A percentile compares a stretch with the other conserved stretches of the same genome.
Evolutionary conservation across 2,329 filamentous ascomycete species (phyloP).

Genomic region (Cladophialophora chaetospira): DNA sequence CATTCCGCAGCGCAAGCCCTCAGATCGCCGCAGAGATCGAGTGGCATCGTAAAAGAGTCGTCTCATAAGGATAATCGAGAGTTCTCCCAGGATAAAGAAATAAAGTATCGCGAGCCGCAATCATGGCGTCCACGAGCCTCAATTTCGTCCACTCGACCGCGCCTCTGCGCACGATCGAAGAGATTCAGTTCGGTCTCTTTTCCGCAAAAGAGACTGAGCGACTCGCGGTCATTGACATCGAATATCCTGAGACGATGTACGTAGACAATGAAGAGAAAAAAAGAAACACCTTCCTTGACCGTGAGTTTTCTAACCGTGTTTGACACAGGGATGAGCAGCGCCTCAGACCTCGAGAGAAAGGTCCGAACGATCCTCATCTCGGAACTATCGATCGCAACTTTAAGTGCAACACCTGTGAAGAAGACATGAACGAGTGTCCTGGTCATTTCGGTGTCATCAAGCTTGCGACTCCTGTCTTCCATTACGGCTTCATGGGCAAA

Average conservation of each 20-base stretch:
- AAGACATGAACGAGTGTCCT: conserved; percentile 93
- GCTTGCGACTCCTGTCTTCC: conserved; percentile 92
- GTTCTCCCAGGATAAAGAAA: conserved; percentile 2
- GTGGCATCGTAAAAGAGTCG: conserved; percentile 22
- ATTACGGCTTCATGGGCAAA: conserved; percentile 95
- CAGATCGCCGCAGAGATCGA: conserved; percentile 27
- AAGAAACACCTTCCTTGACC: conserved; percentile 17
- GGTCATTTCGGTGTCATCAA: conserved; percentile 99
- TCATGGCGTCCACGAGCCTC: conserved; percentile 76
- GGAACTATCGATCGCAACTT: conserved; percentile 95
- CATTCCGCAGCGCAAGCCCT: conserved; percentile 28
- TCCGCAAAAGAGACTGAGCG: conserved; percentile 99
- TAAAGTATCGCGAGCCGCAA: conserved; percentile 60
- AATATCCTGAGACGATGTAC: conserved; percentile 97
- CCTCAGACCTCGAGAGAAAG: conserved; percentile 83
- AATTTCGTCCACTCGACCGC: conserved; percentile 89
- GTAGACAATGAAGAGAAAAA: conserved; percentile 31
- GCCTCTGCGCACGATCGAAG: conserved; percentile 95
- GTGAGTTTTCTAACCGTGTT: conserved; percentile 32
- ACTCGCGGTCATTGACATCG: conserved; percentile 94
- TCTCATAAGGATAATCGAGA: conserved; percentile 34
- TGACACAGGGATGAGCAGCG: conserved; percentile 74
- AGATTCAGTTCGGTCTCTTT: conserved; percentile 98
- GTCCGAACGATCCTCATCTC: conserved; percentile 92
- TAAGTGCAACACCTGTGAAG: conserved; percentile 94